phyloP scores from a whole-genome alignment of 2,329 filamentous ascomycete genomes.

The Colletotrichum australisinense region DNA sequence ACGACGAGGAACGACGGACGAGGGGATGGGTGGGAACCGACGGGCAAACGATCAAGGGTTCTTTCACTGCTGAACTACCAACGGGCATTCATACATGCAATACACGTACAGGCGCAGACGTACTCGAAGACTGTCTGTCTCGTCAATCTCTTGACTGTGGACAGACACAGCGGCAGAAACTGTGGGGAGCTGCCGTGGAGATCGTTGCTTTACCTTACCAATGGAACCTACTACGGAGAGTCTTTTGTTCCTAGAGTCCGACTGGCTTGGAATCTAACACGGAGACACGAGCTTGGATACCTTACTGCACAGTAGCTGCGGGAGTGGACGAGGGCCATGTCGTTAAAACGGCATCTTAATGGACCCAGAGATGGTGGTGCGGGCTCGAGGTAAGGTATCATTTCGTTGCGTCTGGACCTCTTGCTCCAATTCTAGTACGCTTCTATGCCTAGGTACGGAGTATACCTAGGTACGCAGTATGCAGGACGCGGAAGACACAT shows the following conservation, averaged over 20 bases:
- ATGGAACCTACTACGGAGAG: background rate
- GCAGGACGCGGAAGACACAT: no score
- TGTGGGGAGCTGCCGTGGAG: background rate
- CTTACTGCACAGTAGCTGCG: background rate
- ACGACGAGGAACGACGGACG: conserved; percentile 3
- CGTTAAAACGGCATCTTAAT: background rate
- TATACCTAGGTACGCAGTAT: background rate
- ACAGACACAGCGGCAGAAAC: background rate
- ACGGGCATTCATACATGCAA: background rate
- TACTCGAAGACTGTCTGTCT: background rate
- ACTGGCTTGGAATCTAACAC: background rate
- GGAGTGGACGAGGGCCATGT: background rate
- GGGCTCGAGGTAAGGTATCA: background rate
- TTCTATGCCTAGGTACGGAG: background rate
- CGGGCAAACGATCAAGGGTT: conserved; percentile 7
- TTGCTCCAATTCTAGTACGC: background rate
- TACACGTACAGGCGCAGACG: no score
- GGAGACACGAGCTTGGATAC: background rate
- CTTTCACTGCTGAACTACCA: background rate
- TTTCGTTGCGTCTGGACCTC: background rate
- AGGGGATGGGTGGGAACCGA: background rate
- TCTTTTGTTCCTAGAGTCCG: background rate
- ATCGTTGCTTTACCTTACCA: background rate
- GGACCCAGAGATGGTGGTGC: no score
- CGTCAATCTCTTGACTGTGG: no score